Conservation (phyloP, 2,329 filamentous ascomycete species). For the Pseudogymnoascus destructans region DNA sequence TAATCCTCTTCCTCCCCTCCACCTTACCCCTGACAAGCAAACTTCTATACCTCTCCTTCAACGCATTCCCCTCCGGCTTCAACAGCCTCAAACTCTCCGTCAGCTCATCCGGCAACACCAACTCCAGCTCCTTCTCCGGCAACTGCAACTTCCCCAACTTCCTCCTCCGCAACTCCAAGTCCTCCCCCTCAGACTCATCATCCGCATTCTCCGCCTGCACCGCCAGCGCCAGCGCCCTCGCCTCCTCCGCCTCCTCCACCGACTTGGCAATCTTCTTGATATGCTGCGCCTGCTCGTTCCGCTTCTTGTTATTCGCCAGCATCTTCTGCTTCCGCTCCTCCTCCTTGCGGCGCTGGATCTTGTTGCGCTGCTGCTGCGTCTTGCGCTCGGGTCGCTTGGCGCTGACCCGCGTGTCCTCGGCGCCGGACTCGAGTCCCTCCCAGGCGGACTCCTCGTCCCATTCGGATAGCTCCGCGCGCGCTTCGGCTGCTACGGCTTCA, state of each 20-base stretch:
- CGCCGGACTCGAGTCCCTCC: slow-evolving; percentile 79
- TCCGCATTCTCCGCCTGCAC: slow-evolving; percentile 35
- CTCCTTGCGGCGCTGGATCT: slow-evolving; percentile 76
- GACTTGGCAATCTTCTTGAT: slow-evolving; percentile 59
- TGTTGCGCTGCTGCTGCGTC: slow-evolving; percentile 76
- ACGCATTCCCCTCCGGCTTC: slow-evolving; percentile 89
- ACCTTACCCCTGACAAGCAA: slow-evolving; percentile 80
- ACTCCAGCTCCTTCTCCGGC: slow-evolving; percentile 66
- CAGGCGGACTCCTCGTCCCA: slow-evolving; percentile 85
- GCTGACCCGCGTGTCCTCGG: slow-evolving; percentile 49
- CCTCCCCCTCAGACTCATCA: slow-evolving; percentile 43
- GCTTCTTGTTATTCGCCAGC: slow-evolving; percentile 60
- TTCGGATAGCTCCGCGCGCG: slow-evolving; percentile 49
- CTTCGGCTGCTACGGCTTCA: slow-evolving; percentile 60
- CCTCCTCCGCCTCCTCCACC: slow-evolving; percentile 43
- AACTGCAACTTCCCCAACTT: slow-evolving; percentile 62
- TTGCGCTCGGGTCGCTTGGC: slow-evolving; percentile 74
- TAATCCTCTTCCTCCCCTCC: slow-evolving; percentile 65
- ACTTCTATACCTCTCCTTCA: slow-evolving; percentile 84
- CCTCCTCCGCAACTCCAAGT: slow-evolving; percentile 52
- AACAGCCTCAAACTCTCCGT: slow-evolving; percentile 68
- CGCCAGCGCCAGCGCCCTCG: slow-evolving; percentile 32
- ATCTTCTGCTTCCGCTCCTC: slow-evolving; percentile 66
- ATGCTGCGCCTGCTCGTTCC: slow-evolving; percentile 55
- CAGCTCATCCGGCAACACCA: slow-evolving; percentile 72